A percentile compares a stretch with the other conserved stretches of the same genome.
phyloP scores from a whole-genome alignment of 768 basidiomycete species.

The Sporobolomyces roseus region DNA sequence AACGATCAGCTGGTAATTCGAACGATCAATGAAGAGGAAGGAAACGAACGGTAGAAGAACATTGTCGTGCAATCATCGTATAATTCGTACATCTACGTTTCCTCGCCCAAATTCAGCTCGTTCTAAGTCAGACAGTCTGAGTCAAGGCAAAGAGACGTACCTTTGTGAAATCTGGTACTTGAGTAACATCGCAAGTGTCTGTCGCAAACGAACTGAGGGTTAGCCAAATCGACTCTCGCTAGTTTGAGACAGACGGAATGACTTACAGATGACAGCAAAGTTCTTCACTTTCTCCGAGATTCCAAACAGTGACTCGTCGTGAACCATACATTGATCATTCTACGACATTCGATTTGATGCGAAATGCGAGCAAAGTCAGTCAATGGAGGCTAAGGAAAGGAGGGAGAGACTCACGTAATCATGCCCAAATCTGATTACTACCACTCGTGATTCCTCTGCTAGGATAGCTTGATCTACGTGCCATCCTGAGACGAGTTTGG shows the following conservation, averaged over 20 bases:
- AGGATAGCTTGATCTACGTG: slow-evolving; percentile 99
- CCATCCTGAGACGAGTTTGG: slow-evolving; percentile 58
- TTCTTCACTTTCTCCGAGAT: slow-evolving; percentile 97
- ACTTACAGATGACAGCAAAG: slow-evolving; percentile 75
- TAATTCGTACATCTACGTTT: slow-evolving; percentile 99
- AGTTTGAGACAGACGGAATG: too few relatives aligned
- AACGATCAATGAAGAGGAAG: slow-evolving; percentile 51
- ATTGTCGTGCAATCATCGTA: slow-evolving; percentile 81
- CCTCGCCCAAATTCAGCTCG: too few relatives aligned
- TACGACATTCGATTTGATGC: background rate
- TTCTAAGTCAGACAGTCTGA: too few relatives aligned
- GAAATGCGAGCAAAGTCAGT: background rate
- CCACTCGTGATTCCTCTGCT: slow-evolving; percentile 92
- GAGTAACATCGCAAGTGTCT: slow-evolving; percentile 72
- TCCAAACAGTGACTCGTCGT: slow-evolving; percentile 92
- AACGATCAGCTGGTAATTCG: slow-evolving; percentile 44
- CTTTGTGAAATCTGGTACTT: slow-evolving; percentile 98
- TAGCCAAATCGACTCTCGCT: background rate
- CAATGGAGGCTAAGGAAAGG: background rate
- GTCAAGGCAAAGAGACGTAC: slow-evolving; percentile 52
- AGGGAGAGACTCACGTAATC: slow-evolving; percentile 56
- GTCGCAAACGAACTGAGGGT: background rate
- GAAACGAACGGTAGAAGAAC: slow-evolving; percentile 69
- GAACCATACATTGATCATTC: slow-evolving; percentile 93
- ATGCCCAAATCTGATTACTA: slow-evolving; percentile 89